Conservation (phyloP, 1,284 basidiomycete species). For the Taiwanofungus camphoratus region DNA sequence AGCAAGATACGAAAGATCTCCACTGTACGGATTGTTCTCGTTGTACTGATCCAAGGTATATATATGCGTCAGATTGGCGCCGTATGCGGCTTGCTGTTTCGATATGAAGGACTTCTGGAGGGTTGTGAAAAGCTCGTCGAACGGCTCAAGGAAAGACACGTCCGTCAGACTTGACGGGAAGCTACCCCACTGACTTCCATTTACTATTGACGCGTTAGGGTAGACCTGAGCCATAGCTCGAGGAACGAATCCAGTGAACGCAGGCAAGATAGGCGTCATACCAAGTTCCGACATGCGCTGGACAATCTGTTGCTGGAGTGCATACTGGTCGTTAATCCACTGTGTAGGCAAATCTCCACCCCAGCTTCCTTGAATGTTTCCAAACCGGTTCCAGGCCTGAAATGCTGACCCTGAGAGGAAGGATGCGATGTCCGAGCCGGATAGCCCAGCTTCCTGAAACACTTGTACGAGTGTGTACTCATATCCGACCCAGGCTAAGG, state of each 20-base stretch:
- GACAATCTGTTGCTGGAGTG: constrained; percentile 33
- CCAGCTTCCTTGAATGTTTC: constrained; percentile 40
- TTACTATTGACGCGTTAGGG: constrained; percentile 34
- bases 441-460: constrained; percentile 34
- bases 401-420: constrained; percentile 40
- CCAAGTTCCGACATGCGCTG: constrained; percentile 39
- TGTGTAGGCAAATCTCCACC: constrained; percentile 29
- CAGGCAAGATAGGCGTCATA: constrained; percentile 39
- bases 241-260: constrained; percentile 41
- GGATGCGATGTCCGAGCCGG: constrained; percentile 28
- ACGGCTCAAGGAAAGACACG: constrained; percentile 38
- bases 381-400: constrained; percentile 39
- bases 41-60: constrained; percentile 45
- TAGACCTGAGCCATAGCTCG: constrained; percentile 27
- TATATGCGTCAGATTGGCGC: constrained; percentile 33
- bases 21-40: constrained; percentile 36
- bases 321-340: constrained; percentile 37
- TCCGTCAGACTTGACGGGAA: constrained; percentile 31
- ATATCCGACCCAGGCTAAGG: constrained; percentile 38
- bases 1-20: constrained; percentile 31
- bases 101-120: constrained; percentile 36
- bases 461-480: constrained; percentile 34
- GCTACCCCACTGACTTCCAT: constrained; percentile 31
- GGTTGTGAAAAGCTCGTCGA: constrained; percentile 32
- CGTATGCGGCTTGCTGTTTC: constrained; percentile 36